Evolutionary conservation across 345 rosid genomes (phyloP), one percentile per base, ranked within the genome.

Genomic region (Dipteronia sinensis): DNA sequence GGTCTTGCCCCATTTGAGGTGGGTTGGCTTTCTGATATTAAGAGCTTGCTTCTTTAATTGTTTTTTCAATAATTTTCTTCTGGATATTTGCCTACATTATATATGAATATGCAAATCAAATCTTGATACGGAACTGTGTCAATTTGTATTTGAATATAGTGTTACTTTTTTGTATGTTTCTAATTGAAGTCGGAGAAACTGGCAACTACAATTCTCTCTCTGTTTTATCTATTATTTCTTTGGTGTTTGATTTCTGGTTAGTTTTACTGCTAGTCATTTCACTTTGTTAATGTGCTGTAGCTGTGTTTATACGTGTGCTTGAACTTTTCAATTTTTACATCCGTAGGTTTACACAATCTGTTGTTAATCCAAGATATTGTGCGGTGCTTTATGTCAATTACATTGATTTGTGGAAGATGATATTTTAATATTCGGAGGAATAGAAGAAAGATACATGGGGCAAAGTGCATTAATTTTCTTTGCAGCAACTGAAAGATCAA

Each of bases 1-100:
- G 88, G 94, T 34, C 87, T 96, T 82, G 93, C 99, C 86, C 95
- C 99, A 22, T 96, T 77, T 75, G 99, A 96, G 99, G 99, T 96
- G 75, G 17, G 79, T 65, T 69, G 19, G 9, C 13, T 12, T 22
- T 76, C 47, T 38, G 12, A 23, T 63, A 6, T 29, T 58, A 44
- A 3, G 51, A 1, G 17, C 63, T 40, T 77, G 2, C 20, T 11
- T 47, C 31, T 62, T 67, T 71, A 29, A 8, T 67, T 46, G 10
- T 70, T 67, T 76, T 49, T 58, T 44, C 38, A 34, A 34, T 34
- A 34, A 34, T 34, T 15, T 65, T 65, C 46, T 64, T 59, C 12
- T 20, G 27, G 64, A 59, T n/a, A 59, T 59, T 22, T 64, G 20
- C 55, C 0, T 75, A 44, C 27, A 5, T 64, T 75, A 47, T 22